These are phyloP conservation scores for Boletus albobrunnescens DNA, from an alignment of 1,284 basidiomycete genomes.

Conservation along the genomic window DNA sequence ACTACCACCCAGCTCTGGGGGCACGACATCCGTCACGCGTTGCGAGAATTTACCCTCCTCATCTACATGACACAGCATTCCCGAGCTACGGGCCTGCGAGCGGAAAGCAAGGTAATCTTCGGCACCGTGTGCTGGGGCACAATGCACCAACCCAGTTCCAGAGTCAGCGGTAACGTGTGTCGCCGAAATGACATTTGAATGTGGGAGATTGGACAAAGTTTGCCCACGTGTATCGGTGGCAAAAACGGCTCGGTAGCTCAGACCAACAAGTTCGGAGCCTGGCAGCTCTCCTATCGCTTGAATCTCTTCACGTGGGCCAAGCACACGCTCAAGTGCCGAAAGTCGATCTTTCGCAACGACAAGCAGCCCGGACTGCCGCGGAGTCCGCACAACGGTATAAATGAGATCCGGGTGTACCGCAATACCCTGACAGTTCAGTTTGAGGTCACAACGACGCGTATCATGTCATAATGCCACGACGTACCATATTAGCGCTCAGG, in stretches of 20 bases:
- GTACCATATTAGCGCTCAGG: slow-evolving; percentile 90
- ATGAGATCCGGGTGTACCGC: slow-evolving; percentile 73
- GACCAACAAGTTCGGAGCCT: slow-evolving; percentile 63
- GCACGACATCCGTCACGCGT: slow-evolving; percentile 54
- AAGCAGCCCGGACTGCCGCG: slow-evolving; percentile 36
- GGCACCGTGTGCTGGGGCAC: slow-evolving; percentile 90
- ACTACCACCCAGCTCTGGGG: slow-evolving; percentile 37
- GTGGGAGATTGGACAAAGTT: slow-evolving; percentile 8
- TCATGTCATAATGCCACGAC: slow-evolving; percentile 13
- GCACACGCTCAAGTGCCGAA: slow-evolving; percentile 44
- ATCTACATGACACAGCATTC: slow-evolving; percentile 77
- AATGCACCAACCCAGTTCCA: slow-evolving; percentile 96
- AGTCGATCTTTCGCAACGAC: slow-evolving; percentile 75
- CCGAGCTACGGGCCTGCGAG: slow-evolving; percentile 40
- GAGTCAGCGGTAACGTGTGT: slow-evolving; percentile 81
- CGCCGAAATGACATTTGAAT: slow-evolving; percentile 45
- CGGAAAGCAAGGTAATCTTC: slow-evolving; percentile 87
- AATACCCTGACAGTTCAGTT: slow-evolving; percentile 70
- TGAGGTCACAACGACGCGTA: slow-evolving; percentile 2
- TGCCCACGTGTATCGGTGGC: slow-evolving; percentile 22
- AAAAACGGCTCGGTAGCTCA: slow-evolving; percentile 72
- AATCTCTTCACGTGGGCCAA: slow-evolving; percentile 43
- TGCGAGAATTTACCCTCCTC: slow-evolving; percentile 71
- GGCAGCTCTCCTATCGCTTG: slow-evolving; percentile 47
- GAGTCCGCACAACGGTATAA: slow-evolving; percentile 61